A percentile compares a stretch with the other conserved stretches of the same genome.
Conservation (phyloP, 306 rosid species). For the Quercus cerris region DNA sequence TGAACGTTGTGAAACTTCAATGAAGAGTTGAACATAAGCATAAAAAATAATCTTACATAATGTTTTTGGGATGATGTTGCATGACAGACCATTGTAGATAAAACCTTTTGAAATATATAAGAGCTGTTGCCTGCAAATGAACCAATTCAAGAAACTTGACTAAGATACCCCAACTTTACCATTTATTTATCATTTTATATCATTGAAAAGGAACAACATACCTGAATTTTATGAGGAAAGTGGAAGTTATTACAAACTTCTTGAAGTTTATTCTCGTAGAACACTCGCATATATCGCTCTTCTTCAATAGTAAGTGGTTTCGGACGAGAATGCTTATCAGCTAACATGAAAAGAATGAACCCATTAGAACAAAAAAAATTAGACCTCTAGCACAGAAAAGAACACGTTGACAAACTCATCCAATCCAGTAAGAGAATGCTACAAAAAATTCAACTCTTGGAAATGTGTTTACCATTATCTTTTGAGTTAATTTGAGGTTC, state of each 20-base stretch:
- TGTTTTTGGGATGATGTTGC: constrained; percentile 91
- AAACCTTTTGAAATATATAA: constrained; percentile 90
- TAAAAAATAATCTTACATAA: constrained; percentile 62
- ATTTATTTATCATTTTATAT: constrained; percentile 6
- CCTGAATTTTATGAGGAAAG: constrained; percentile 97
- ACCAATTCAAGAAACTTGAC: constrained; percentile 24
- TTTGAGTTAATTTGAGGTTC: constrained; percentile 32
- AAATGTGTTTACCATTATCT: constrained; percentile 36
- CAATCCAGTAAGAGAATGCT: not conserved
- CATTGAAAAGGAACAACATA: constrained; percentile 20
- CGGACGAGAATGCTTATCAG: constrained; percentile 70
- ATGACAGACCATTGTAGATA: constrained; percentile 89
- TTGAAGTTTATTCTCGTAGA: constrained; percentile 55
- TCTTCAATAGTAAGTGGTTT: constrained; percentile 68
- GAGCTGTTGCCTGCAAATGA: constrained; percentile 80
- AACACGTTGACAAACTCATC: not conserved
- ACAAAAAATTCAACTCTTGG: not conserved
- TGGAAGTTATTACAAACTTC: constrained; percentile 81
- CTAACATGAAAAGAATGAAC: constrained; percentile 38
- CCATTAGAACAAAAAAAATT: not conserved
- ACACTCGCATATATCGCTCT: constrained; percentile 54
- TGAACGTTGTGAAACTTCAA: constrained; percentile 1
- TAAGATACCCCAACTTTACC: not conserved
- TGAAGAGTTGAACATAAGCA: constrained; percentile 1
- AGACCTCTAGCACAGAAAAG: not conserved